Conservation (phyloP, 2,329 filamentous ascomycete species). For the Ophidiomyces ophidiicola region DNA sequence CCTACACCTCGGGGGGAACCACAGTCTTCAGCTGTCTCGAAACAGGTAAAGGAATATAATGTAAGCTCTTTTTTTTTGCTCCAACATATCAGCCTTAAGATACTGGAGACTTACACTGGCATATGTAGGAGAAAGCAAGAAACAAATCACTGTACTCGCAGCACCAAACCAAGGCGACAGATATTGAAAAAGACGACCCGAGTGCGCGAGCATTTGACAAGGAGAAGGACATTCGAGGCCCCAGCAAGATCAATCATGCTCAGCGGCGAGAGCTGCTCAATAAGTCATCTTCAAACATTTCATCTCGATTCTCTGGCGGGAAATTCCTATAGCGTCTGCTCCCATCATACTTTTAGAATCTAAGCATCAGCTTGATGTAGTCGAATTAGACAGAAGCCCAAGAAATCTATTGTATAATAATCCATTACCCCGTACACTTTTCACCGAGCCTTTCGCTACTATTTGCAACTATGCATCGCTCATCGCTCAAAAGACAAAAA, state of each 20-base stretch:
- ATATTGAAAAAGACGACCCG: slow-evolving; percentile 62
- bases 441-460: too few species aligned
- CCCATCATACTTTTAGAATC: too few species aligned
- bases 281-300: slow-evolving; percentile 62
- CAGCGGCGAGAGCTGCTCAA: slow-evolving; percentile 69
- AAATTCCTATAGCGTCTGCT: slow-evolving; percentile 36
- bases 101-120: slow-evolving; percentile 4
- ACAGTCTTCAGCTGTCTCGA: slow-evolving; percentile 8
- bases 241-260: slow-evolving; percentile 56
- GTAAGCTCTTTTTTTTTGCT: slow-evolving; percentile 14
- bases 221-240: slow-evolving; percentile 84
- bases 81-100: not conserved
- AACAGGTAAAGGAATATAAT: slow-evolving; percentile 14
- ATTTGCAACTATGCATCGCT: too few species aligned
- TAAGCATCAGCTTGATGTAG: too few species aligned
- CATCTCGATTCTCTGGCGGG: slow-evolving; percentile 67
- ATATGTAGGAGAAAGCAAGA: slow-evolving; percentile 14
- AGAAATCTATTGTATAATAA: too few species aligned
- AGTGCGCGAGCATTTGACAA: slow-evolving; percentile 78
- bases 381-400: too few species aligned
- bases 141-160: slow-evolving; percentile 15
- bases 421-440: too few species aligned
- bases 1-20: slow-evolving; percentile 2
- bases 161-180: slow-evolving; percentile 10
- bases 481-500: too few species aligned